These are phyloP conservation scores for Blastobotrys indianensis DNA, from an alignment of 1,139 yeast species.

Conservation along the genomic window DNA sequence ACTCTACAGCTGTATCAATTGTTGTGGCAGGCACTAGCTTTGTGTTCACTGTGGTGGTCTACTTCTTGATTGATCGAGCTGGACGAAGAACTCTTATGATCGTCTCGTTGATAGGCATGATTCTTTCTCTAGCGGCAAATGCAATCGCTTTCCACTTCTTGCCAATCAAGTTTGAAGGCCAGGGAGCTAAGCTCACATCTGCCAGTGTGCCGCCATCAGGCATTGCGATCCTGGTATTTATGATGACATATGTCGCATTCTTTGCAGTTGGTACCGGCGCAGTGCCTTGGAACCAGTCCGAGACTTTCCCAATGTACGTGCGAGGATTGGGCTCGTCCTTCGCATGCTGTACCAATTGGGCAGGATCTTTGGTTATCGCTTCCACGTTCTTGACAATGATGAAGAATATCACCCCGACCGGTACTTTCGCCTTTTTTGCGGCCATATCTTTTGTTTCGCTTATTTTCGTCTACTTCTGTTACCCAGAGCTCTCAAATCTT, in stretches of 20 bases:
- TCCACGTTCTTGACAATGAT: slow-evolving; percentile 92
- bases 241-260: slow-evolving; percentile 81
- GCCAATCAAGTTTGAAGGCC: slow-evolving; percentile 46
- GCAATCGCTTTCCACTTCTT: slow-evolving; percentile 87
- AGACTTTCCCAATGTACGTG: slow-evolving; percentile 85
- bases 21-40: slow-evolving; percentile 91
- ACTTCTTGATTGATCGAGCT: slow-evolving; percentile 72
- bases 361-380: slow-evolving; percentile 86
- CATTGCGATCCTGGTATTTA: slow-evolving; percentile 70
- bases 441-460: slow-evolving; percentile 68
- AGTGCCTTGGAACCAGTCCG: slow-evolving; percentile 98
- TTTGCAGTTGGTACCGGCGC: slow-evolving; percentile 95
- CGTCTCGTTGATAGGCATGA: slow-evolving; percentile 75
- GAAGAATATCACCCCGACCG: slow-evolving; percentile 87
- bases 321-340: slow-evolving; percentile 88
- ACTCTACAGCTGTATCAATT: slow-evolving; percentile 89
- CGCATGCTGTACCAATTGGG: slow-evolving; percentile 95
- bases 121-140: slow-evolving; percentile 64
- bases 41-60: slow-evolving; percentile 74
- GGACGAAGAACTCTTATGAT: slow-evolving; percentile 81
- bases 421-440: slow-evolving; percentile 87
- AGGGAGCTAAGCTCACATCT: slow-evolving; percentile 40
- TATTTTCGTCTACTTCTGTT: slow-evolving; percentile 69
- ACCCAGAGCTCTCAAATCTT: slow-evolving; percentile 88
- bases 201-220: slow-evolving; percentile 70